Conservation (phyloP, 2,329 filamentous ascomycete species). For the Metarhizium album region DNA sequence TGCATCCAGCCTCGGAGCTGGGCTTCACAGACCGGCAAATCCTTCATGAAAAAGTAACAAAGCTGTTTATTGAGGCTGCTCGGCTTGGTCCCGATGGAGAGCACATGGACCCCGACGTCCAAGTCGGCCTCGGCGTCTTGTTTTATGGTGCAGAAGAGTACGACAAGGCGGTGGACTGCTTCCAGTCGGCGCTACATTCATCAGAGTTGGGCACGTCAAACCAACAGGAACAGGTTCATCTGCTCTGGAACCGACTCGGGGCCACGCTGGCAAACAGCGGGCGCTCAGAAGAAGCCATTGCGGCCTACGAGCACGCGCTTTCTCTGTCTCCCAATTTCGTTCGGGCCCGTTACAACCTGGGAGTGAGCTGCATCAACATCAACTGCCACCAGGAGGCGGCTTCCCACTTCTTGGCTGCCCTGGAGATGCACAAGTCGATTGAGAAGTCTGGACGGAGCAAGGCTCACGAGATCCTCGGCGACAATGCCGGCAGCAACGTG, state of each 20-base stretch:
- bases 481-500: constrained; percentile 27
- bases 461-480: constrained; percentile 70
- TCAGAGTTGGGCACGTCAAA: constrained; percentile 78
- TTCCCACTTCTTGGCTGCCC: constrained; percentile 78
- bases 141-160: constrained; percentile 98
- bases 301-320: constrained; percentile 88
- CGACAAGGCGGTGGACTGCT: constrained; percentile 97
- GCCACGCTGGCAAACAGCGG: constrained; percentile 93
- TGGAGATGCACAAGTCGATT: constrained; percentile 92
- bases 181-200: constrained; percentile 78
- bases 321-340: constrained; percentile 92
- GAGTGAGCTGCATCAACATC: constrained; percentile 95
- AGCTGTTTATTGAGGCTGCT: constrained; percentile 83
- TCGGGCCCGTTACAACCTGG: constrained; percentile 90
- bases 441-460: constrained; percentile 76
- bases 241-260: constrained; percentile 94
- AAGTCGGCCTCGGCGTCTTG: constrained; percentile 89
- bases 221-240: constrained; percentile 74
- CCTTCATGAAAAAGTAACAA: constrained; percentile 82
- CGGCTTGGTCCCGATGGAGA: constrained; percentile 85
- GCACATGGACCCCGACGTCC: constrained; percentile 96
- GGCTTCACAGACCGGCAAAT: constrained; percentile 89
- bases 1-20: constrained; percentile 69
- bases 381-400: constrained; percentile 90
- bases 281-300: constrained; percentile 88